Evolutionary conservation across 1,139 yeast species (phyloP).

Genomic region (Taiozyma sp.): DNA sequence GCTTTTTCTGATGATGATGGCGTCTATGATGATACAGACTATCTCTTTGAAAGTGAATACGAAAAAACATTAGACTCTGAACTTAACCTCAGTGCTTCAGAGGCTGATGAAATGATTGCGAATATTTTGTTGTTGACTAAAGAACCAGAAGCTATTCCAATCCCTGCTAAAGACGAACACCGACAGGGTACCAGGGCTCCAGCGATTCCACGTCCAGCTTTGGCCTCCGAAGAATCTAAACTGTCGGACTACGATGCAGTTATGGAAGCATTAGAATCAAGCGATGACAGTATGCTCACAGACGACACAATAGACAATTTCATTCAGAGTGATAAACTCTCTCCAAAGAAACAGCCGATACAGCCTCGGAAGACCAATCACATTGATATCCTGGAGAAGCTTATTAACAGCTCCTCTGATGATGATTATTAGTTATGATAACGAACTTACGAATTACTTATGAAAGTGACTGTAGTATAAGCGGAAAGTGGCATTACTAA

Average conservation of each 20-base stretch:
- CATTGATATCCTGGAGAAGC: background rate
- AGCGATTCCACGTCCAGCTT: background rate
- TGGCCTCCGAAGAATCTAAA: background rate
- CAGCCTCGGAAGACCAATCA: conserved; percentile 27
- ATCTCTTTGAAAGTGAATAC: background rate
- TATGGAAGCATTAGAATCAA: background rate
- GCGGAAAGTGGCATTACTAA: too few species aligned
- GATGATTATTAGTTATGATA: background rate
- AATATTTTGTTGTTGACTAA: background rate
- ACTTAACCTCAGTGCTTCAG: background rate
- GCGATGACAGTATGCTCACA: background rate
- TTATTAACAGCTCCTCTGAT: background rate
- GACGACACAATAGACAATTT: background rate
- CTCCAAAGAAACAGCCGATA: conserved; percentile 12
- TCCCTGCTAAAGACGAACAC: background rate
- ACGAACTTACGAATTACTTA: background rate
- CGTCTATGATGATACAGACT: background rate
- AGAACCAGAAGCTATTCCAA: background rate
- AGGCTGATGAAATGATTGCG: background rate
- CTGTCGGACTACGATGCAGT: background rate
- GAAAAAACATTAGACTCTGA: background rate
- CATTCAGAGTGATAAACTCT: background rate
- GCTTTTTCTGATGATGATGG: background rate
- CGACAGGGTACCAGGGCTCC: background rate
- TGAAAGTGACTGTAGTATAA: background rate